Base-by-base conservation (phyloP, 2,329 filamentous ascomycete genomes). In the Penicillium sp. region DNA sequence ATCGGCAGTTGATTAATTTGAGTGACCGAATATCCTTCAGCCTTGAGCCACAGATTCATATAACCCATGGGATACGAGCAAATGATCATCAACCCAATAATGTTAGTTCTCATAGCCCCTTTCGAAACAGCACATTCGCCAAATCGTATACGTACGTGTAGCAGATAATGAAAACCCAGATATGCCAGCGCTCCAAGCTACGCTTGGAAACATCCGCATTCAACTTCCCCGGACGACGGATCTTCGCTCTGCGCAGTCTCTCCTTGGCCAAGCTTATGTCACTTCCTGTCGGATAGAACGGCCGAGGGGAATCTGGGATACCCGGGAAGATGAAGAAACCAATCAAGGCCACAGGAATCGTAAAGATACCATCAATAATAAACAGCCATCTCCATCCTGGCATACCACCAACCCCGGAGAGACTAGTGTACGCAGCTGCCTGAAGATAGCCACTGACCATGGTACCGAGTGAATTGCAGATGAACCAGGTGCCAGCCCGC, bases 371-470 rank as follows among this genome's bases (percentile, higher is more conserved):
- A 66, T 87, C 84, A 45, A 87, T 83, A 42, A 88, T 83, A 59
- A 88, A 88, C 0, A 87, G 76, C 84, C 82, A 84, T 62, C 82
- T 76, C 83, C 82, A 85, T 0, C 84, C 84, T 0, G 80, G 74
- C 68, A 82, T 80, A 0, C 84, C 84, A 12, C 71, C 71, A 0
- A 81, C 74, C 0, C 84, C 84, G 19, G 83, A 82, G 0, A 87
- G 76, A 30, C 82, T 82, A 22, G 80, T 81, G 68, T 85, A 85
- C 0, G 82, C 82, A 0, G 82, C 84, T 0, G 84, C 81, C 73
- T 86, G 84, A 0, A 87, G 76, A 60, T 85, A 86, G 1, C 84
- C 85, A n/a, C 82, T 83, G 53, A 86, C 82, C 81, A 87, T 85
- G n/a, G 77, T 75, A 0, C 83, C 85, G 0, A 86, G 76, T 4